Percentiles rank a stretch among this genome's conserved stretches.
Evolutionary conservation across 495 filamentous ascomycete species (phyloP).

Genomic region (Penicillium canescens): DNA sequence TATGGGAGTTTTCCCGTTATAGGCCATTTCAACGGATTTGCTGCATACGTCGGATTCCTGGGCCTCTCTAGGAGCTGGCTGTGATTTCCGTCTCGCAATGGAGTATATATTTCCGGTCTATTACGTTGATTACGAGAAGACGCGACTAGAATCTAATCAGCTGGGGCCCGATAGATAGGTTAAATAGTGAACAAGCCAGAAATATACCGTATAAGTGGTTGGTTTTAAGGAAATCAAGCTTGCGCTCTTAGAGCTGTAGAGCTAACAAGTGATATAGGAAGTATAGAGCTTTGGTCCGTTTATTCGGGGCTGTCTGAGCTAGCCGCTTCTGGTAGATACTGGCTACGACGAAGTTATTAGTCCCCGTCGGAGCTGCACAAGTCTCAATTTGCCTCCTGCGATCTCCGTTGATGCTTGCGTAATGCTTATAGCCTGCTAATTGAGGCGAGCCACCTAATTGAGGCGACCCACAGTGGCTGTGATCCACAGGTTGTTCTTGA

Average conservation of each 20-base stretch:
- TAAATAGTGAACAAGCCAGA: no score
- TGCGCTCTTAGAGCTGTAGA: conserved; percentile 20
- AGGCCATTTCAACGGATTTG: conserved; percentile 5
- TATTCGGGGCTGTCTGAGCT: conserved; percentile 9
- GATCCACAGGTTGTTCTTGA: neutral
- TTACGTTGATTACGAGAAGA: conserved; percentile 16
- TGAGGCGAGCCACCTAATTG: neutral
- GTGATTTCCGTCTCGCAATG: conserved; percentile 17
- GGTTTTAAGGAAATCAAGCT: neutral
- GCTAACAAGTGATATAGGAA: conserved; percentile 21
- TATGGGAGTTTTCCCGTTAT: conserved; percentile 13
- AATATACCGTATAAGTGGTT: conserved; percentile 16
- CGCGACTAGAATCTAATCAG: conserved; percentile 14
- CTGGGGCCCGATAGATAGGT: neutral
- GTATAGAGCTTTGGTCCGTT: conserved; percentile 26
- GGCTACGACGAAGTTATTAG: neutral
- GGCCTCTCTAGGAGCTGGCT: conserved; percentile 10
- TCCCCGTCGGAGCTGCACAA: neutral
- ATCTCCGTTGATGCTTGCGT: conserved; percentile 6
- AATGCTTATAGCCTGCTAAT: conserved; percentile 17
- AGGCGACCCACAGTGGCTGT: neutral
- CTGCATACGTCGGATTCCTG: conserved; percentile 9
- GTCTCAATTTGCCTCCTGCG: conserved; percentile 3
- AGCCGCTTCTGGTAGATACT: neutral
- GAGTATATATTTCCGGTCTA: conserved; percentile 13